A percentile compares a stretch with the other conserved stretches of the same genome.
phyloP scores from a whole-genome alignment of 139 green algal genomes.

The Picochlorum sp. region DNA sequence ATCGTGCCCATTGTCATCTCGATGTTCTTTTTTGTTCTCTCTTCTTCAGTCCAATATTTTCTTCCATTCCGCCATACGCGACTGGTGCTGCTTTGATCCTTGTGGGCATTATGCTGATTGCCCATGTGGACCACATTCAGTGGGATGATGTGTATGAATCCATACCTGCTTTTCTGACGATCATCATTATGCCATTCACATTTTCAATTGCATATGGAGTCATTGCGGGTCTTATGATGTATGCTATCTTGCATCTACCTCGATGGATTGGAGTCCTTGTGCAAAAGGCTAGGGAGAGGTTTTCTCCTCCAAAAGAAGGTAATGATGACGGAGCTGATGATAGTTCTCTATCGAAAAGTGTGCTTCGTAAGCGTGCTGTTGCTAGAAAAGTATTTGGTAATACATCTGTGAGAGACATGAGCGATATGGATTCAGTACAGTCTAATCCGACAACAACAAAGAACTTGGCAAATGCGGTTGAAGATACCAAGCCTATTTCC shows the following conservation, averaged over 20 bases:
- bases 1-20: constrained; percentile 23
- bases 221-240: constrained; percentile 44
- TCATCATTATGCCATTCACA: constrained; percentile 69
- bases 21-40: constrained; percentile 65
- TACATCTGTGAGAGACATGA: not conserved
- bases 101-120: constrained; percentile 48
- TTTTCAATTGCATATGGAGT: constrained; percentile 53
- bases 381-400: constrained; percentile 1
- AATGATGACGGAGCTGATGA: constrained; percentile 3
- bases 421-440: not conserved
- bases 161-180: constrained; percentile 70
- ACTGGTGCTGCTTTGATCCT: constrained; percentile 73
- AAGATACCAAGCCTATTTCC: no score
- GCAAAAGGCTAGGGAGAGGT: not conserved
- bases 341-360: not conserved
- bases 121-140: constrained; percentile 37
- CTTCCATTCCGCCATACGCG: constrained; percentile 72
- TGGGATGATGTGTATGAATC: constrained; percentile 45
- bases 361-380: not conserved
- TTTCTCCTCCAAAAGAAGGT: not conserved
- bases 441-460: not conserved
- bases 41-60: constrained; percentile 79
- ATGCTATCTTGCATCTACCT: constrained; percentile 41
- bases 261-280: constrained; percentile 11
- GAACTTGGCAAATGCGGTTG: no score